Evolutionary conservation across 345 rosid species (phyloP), one percentile per base, ranked within the genome.

Genomic region (Dipteronia sinensis): DNA sequence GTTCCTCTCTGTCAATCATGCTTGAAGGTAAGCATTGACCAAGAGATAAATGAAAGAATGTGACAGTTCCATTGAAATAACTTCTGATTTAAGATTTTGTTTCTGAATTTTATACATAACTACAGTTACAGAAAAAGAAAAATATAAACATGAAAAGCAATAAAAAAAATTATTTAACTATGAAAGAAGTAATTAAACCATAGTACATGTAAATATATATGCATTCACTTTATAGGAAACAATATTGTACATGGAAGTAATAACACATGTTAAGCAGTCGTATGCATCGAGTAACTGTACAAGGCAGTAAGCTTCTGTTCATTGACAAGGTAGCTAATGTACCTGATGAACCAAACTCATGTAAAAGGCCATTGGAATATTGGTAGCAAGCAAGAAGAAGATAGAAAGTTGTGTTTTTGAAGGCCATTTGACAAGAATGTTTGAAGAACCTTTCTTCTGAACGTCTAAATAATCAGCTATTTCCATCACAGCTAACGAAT

Each of bases 271-370:
- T 67, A 73, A 29, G 59, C 73, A 76, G 72, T 44, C 49, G 0
- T 8, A 72, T 46, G 75, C 16, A 79, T 77, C 17, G 19, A 56
- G 73, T 29, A 38, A 70, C 69, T 51, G 74, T 40, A 62, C n/a
- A 16, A 75, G 51, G 49, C 71, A 56, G 5, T 19, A 59, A 63
- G 34, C 19, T 55, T 63, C 31, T 7, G 38, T 55, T 40, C 62
- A 67, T 46, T 51, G 46, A 46, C 16, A 19, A 61, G 74, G 63
- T 44, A 38, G 42, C 6, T 63, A 34, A 53, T 23, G 44, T 86
- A 94, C 99, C 98, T 94, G 98, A 85, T 94, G 99, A 81, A 88
- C 85, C 82, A 88, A 85, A 83, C 90, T 90, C 98, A 91, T 91
- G 76, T 96, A 91, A 44, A 92, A 59, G 29, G 94, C 97, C 98